Evolutionary conservation across 192 early-diverging fungal species (phyloP), one percentile per base, ranked within the genome.

Genomic region (Entomortierella beljakovae): DNA sequence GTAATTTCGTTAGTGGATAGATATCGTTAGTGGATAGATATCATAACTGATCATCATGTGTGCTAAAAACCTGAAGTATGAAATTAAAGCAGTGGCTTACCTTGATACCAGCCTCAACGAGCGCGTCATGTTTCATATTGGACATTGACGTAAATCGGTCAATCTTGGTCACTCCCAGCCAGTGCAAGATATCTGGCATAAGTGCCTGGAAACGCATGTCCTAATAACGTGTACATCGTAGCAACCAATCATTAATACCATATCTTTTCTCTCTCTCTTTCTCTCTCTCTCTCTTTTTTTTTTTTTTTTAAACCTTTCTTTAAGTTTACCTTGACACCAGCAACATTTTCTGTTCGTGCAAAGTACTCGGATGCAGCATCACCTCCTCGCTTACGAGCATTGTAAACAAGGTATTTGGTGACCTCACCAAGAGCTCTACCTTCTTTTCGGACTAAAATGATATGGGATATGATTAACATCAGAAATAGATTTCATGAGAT

Each of bases 171-270:
- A 98, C 93, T 26, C 96, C 96, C 20, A 98, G 84, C 96, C 96
- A 98, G 79, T 98, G 96, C 80, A 98, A 84, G 6, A 95, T 94
- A 72, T 98, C 96, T 16, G 95, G 96, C 96, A 97, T 98, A 56
- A 96, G 86, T 0, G 96, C 95, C 64, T 98, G 96, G 92, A 96
- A 98, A 2, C 96, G 90, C 93, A 96, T 94, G 70, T 98, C 96
- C 86, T 97, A 95, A 38, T 95, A 8, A 13, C 37, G n/a, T n/a
- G n/a, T n/a, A n/a, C n/a, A n/a, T n/a, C n/a, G n/a, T n/a, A n/a
- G n/a, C n/a, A n/a, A n/a, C n/a, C n/a, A n/a, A n/a, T n/a, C n/a
- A n/a, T n/a, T n/a, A n/a, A n/a, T n/a, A n/a, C n/a, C n/a, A n/a
- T n/a, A 38, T 38, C 37, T 38, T 38, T 38, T 38, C 13, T 38